Conservation (phyloP, 2,329 filamentous ascomycete genomes). For the Colletotrichum sp. region DNA sequence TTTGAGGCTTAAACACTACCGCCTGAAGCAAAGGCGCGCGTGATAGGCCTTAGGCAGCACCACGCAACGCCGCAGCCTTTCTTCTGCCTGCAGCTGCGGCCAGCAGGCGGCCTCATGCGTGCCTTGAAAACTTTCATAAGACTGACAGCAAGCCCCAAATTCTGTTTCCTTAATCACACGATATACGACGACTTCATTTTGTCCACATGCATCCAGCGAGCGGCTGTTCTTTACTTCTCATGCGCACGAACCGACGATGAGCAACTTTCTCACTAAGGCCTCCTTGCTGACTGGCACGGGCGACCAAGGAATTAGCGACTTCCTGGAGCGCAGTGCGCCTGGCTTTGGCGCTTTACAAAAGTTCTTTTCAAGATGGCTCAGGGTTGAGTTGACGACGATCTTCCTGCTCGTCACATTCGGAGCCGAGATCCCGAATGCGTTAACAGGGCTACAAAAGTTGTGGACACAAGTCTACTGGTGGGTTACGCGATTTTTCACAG, state of each 20-base stretch:
- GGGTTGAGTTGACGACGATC: slow-evolving; percentile 37
- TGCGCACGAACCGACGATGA: neutral
- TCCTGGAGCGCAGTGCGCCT: slow-evolving; percentile 2
- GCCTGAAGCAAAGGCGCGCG: neutral
- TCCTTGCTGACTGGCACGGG: neutral
- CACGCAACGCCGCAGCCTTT: neutral
- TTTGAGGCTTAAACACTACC: neutral
- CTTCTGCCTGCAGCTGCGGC: neutral
- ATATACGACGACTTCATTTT: neutral
- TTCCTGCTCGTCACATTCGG: slow-evolving; percentile 37
- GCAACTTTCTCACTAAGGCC: slow-evolving; percentile 8
- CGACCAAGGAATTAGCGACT: neutral
- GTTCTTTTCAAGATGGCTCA: slow-evolving; percentile 39
- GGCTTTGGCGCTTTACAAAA: slow-evolving; percentile 30
- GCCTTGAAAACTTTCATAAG: neutral
- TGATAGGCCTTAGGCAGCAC: neutral
- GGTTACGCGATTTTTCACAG: slow-evolving; percentile 40
- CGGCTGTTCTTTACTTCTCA: neutral
- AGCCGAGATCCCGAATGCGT: slow-evolving; percentile 35
- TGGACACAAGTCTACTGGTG: slow-evolving; percentile 38
- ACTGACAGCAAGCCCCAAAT: neutral
- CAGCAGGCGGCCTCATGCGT: neutral
- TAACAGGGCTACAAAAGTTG: slow-evolving; percentile 31
- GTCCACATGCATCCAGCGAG: neutral
- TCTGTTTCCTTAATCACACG: neutral